Evolutionary conservation across 1,284 basidiomycete genomes (phyloP).

Genomic region (Kwoniella shivajii): DNA sequence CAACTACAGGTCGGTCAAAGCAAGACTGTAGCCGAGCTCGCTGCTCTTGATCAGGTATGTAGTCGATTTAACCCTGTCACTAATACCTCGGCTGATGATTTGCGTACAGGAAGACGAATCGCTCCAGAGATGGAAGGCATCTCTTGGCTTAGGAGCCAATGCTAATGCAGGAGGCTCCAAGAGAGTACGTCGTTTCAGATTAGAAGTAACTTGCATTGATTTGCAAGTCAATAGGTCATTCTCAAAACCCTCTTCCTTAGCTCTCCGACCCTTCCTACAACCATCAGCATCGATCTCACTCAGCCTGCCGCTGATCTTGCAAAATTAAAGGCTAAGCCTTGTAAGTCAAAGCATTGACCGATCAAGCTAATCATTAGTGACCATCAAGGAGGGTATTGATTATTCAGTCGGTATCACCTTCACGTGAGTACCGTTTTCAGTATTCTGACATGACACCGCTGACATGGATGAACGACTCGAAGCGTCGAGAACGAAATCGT

Average conservation of each 20-base stretch:
- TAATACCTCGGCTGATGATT: not conserved
- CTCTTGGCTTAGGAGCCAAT: constrained; percentile 56
- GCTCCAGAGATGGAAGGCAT: constrained; percentile 61
- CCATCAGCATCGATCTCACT: constrained; percentile 58
- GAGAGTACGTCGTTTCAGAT: constrained; percentile 31
- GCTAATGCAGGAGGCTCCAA: constrained; percentile 39
- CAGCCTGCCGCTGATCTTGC: constrained; percentile 51
- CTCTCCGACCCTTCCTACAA: constrained; percentile 53
- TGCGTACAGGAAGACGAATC: constrained; percentile 58
- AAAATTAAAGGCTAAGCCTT: constrained; percentile 58
- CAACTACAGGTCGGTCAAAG: constrained; percentile 45
- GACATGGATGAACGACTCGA: not conserved
- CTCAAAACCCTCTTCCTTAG: constrained; percentile 56
- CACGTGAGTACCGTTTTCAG: constrained; percentile 28
- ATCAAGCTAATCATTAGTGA: constrained; percentile 37
- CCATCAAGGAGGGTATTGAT: constrained; percentile 60
- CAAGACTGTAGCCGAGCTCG: constrained; percentile 60
- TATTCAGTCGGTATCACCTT: constrained; percentile 60
- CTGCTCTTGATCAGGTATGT: constrained; percentile 52
- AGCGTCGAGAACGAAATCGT: constrained; percentile 58
- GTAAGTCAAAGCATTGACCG: constrained; percentile 24
- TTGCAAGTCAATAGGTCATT: constrained; percentile 40
- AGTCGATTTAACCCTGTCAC: not conserved
- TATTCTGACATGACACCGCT: not conserved
- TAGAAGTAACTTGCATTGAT: not conserved